A percentile compares a stretch with the other conserved stretches of the same genome.
phyloP scores from a whole-genome alignment of 768 basidiomycete genomes.

The Phanerodontia chrysosporium region DNA sequence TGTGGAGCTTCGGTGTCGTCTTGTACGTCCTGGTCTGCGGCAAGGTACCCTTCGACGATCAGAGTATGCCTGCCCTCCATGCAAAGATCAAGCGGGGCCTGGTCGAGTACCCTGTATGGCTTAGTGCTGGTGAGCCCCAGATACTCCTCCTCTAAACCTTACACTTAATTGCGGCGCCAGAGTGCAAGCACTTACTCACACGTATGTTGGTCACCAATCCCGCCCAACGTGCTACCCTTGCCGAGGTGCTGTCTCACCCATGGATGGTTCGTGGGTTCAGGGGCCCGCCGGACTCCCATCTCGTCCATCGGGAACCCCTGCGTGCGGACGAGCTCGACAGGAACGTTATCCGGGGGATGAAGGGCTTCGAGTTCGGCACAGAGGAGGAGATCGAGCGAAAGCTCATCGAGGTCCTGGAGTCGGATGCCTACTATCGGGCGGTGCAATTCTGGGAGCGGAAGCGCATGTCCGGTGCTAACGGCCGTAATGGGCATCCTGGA shows the following conservation, averaged over 20 bases:
- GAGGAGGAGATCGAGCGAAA: slow-evolving; percentile 80
- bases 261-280: slow-evolving; percentile 91
- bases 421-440: slow-evolving; percentile 71
- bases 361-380: slow-evolving; percentile 93
- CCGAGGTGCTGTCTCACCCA: slow-evolving; percentile 83
- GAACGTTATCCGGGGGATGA: slow-evolving; percentile 85
- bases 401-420: slow-evolving; percentile 68
- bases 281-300: slow-evolving; percentile 76
- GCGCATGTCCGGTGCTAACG: slow-evolving; percentile 28
- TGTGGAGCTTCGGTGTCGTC: slow-evolving; percentile 99
- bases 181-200: slow-evolving; percentile 91
- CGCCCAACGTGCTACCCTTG: slow-evolving; percentile 70
- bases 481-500: slow-evolving; percentile 37
- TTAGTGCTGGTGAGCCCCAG: slow-evolving; percentile 69
- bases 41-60: slow-evolving; percentile 98
- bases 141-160: not conserved
- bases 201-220: slow-evolving; percentile 97
- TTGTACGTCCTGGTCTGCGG: slow-evolving; percentile 97
- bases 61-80: slow-evolving; percentile 98
- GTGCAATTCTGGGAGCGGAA: slow-evolving; percentile 78
- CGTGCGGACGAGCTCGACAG: slow-evolving; percentile 85
- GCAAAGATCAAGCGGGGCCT: slow-evolving; percentile 98
- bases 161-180: slow-evolving; percentile 26
- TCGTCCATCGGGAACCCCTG: slow-evolving; percentile 86
- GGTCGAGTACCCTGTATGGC: slow-evolving; percentile 97